Evolutionary conservation across 352 stramenopile genomes (phyloP), one percentile per base, ranked within the genome.

Genomic region (Phytophthora brassicae): DNA sequence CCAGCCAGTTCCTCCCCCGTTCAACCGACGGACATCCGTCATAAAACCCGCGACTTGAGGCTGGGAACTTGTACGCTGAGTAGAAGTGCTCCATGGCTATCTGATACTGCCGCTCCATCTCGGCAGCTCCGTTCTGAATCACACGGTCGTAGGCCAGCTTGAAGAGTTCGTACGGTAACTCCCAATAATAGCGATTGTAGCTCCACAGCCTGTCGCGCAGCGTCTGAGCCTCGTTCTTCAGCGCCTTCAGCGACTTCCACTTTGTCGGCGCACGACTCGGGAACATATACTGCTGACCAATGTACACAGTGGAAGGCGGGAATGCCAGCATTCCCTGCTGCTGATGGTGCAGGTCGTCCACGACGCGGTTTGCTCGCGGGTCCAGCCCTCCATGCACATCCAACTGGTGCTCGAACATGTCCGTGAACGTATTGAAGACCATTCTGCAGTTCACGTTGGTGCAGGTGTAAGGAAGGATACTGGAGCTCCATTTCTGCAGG

Each of bases 321-420:
- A 60, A 69, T 1, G 74, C 57, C 11, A 59, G 9, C 4, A 13
- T 64, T 6, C 62, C 73, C 29, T 60, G 65, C 12, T 79, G 52
- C 39, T 84, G 70, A 12, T 66, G 59, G 24, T 70, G 79, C 19
- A 79, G 43, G 17, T 84, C 72, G 28, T 66, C 56, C 29, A 71
- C 60, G n/a, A 83, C 42, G 33, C 79, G 85, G 12, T 68, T 47
- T 13, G 50, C 39, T 56, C 57, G 57, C 13, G 77, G 61, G 33
- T 72, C 61, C 22, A 90, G 39, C 6, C 43, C 60, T 29, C 77
- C 81, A 53, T 92, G 83, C 4, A 64, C 55, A 5, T 70, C 56
- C 35, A 85, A 38, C 46, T 92, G 83, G 61, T 92, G 83, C 53
- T 89, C 77, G 39, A 82, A 64, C 48, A 88, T 64, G 12, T 64